phyloP scores from a whole-genome alignment of 345 rosid genomes.

The Turritis glabra region DNA sequence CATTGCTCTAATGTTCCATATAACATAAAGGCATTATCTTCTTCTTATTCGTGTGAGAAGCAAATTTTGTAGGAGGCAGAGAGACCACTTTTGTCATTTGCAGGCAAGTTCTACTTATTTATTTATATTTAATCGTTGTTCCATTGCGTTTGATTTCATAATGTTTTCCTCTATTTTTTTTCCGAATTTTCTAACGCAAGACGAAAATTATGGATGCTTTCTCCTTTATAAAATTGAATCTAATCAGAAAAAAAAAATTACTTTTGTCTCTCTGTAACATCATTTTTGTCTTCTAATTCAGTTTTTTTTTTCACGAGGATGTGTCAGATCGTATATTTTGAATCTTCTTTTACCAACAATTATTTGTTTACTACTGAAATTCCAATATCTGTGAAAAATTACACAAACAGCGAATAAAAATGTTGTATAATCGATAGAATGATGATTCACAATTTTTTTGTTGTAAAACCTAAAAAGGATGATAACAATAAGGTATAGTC shows the following conservation, averaged over 20 bases:
- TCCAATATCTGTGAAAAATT: neutral
- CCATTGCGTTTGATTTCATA: too few species aligned
- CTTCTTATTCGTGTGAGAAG: neutral
- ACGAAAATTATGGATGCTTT: constrained; percentile 6
- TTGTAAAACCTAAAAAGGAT: neutral
- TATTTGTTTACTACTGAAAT: neutral
- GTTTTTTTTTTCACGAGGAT: constrained; percentile 67
- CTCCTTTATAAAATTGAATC: neutral
- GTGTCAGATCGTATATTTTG: constrained; percentile 54
- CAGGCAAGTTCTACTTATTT: constrained; percentile 25
- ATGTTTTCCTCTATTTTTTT: constrained; percentile 11
- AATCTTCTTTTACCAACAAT: neutral
- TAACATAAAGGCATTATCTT: neutral
- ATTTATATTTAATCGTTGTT: neutral
- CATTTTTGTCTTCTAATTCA: constrained; percentile 63
- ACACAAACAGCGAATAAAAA: too few species aligned
- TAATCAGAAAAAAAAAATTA: too few species aligned
- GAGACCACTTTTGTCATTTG: constrained; percentile 7
- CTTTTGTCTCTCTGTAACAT: constrained; percentile 52
- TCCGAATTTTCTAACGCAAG: constrained; percentile 27
- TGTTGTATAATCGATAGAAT: too few species aligned
- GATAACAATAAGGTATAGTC: constrained; percentile 9
- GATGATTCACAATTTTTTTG: neutral
- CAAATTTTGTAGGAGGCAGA: constrained; percentile 18
- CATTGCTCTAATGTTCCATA: constrained; percentile 32